Percentiles rank a stretch among this genome's conserved stretches.
Evolutionary conservation across 352 stramenopile species (phyloP).

Genomic region (Phytophthora boehmeriae): DNA sequence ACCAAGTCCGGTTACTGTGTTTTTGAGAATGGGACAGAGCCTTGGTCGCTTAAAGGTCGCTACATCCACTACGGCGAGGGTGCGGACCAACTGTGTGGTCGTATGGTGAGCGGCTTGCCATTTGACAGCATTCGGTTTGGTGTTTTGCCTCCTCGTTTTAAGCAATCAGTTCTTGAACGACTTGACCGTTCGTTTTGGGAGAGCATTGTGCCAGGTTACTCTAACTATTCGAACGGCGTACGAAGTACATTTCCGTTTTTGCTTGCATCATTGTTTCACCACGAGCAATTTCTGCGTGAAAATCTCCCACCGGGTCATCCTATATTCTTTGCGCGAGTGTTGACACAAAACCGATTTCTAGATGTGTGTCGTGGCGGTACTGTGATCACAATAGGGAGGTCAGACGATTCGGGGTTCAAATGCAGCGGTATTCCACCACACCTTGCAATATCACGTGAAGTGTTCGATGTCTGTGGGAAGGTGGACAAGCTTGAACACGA

Average conservation of each 20-base stretch:
- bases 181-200: constrained; percentile 4
- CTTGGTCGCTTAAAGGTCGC: constrained; percentile 7
- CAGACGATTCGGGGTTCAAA: constrained; percentile 5
- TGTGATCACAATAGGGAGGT: not conserved
- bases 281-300: constrained; percentile 4
- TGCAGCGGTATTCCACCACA: constrained; percentile 12
- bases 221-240: constrained; percentile 4
- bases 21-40: constrained; percentile 3
- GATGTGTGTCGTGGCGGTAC: not conserved
- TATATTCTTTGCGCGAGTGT: constrained; percentile 10
- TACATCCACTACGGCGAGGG: constrained; percentile 14
- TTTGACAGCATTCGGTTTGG: constrained; percentile 8
- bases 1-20: constrained; percentile 1
- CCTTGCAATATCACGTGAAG: constrained; percentile 5
- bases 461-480: constrained; percentile 1
- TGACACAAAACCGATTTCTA: constrained; percentile 5
- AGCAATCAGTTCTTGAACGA: not conserved
- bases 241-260: constrained; percentile 6
- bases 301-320: not conserved
- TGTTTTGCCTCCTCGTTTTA: constrained; percentile 9
- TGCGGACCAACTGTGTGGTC: constrained; percentile 8
- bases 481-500: not conserved
- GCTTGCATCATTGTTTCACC: constrained; percentile 4
- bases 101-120: constrained; percentile 10
- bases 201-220: constrained; percentile 8